Evolutionary conservation across 148 eudicot species (phyloP).

Genomic region (Hydrangea macrophylla): DNA sequence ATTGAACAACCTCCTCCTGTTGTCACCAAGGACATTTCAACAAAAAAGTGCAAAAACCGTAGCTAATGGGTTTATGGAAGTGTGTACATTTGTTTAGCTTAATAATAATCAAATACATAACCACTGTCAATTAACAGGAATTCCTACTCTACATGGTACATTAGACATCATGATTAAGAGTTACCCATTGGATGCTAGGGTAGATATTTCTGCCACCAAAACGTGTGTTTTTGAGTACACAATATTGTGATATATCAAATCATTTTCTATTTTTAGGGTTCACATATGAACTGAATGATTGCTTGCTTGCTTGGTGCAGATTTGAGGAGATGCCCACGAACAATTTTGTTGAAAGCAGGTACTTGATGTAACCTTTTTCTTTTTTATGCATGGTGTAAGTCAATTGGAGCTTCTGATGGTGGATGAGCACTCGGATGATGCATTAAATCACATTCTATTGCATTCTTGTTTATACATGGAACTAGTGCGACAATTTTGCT

Average conservation of each 20-base stretch:
- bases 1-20: too few relatives aligned
- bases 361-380: slow-evolving; percentile 7
- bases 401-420: neutral
- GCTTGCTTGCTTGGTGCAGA: slow-evolving; percentile 37
- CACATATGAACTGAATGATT: slow-evolving; percentile 5
- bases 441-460: neutral
- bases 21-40: too few relatives aligned
- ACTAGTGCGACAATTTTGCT: neutral
- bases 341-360: slow-evolving; percentile 96
- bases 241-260: neutral
- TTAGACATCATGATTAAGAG: neutral
- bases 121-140: neutral
- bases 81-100: too few relatives aligned
- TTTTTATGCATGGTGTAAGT: neutral
- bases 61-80: too few relatives aligned
- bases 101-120: neutral
- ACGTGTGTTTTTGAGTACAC: neutral
- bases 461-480: neutral
- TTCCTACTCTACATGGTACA: neutral
- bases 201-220: neutral
- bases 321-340: slow-evolving; percentile 98
- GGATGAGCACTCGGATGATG: neutral
- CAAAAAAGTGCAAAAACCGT: too few relatives aligned
- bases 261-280: neutral
- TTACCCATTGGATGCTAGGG: neutral